These are phyloP conservation scores for Pseudonitzschia multiseries DNA, from an alignment of 108 stramenopile species.

Conservation along the genomic window DNA sequence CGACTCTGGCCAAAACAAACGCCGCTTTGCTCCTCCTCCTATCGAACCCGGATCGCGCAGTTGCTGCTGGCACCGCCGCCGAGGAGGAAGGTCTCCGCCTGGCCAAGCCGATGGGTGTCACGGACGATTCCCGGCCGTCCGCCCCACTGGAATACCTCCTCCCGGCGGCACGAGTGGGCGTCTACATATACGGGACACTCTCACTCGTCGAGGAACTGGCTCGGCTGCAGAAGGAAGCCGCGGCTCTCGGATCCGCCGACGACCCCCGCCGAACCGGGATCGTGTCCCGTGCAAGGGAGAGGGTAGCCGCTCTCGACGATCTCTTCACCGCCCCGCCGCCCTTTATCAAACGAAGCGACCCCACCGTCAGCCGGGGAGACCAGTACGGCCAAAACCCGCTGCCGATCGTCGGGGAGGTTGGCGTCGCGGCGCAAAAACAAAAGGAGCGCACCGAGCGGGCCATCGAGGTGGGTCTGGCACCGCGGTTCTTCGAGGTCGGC, in stretches of 20 bases:
- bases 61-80: not conserved
- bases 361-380: not conserved
- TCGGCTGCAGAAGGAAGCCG: not conserved
- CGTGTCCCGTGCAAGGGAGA: not conserved
- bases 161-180: not conserved
- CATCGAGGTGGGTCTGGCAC: slow-evolving; percentile 1
- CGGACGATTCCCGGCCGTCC: not conserved
- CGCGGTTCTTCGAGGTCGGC: slow-evolving; percentile 4
- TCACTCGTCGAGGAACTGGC: not conserved
- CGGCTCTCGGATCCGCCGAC: not conserved
- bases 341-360: not conserved
- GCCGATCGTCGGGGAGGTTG: not conserved
- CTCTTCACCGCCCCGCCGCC: not conserved
- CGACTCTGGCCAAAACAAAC: no score
- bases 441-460: not conserved
- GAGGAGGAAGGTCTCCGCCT: not conserved
- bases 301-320: not conserved
- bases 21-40: no score
- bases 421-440: not conserved
- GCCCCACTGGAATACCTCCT: slow-evolving; percentile 2
- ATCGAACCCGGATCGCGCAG: no score
- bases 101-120: not conserved
- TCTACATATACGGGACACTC: not conserved
- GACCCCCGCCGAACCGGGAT: not conserved
- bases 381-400: not conserved